Conservation (phyloP, 805 yeast species). For the Candida tibetensis region DNA sequence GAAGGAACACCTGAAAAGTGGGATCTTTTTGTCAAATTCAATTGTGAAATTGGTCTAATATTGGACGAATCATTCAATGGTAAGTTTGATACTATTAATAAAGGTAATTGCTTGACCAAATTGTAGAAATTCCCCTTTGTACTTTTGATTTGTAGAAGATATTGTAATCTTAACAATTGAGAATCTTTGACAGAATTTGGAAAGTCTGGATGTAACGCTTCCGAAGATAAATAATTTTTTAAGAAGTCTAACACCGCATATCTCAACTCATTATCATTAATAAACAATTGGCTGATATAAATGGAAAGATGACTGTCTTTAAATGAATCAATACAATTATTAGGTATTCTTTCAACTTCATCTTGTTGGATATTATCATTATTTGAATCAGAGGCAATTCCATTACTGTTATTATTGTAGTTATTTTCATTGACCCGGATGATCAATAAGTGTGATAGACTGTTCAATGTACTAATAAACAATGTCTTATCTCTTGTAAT, state of each 20-base stretch:
- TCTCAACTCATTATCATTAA: conserved; percentile 70
- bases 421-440: conserved; percentile 19
- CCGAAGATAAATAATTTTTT: conserved; percentile 73
- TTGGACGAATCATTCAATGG: conserved; percentile 33
- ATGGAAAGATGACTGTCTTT: conserved; percentile 44
- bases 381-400: conserved; percentile 24
- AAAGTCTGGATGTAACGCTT: conserved; percentile 38
- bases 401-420: conserved; percentile 7
- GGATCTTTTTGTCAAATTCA: conserved; percentile 52
- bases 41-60: conserved; percentile 20
- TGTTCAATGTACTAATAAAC: conserved; percentile 66
- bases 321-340: conserved; percentile 41
- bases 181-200: conserved; percentile 29
- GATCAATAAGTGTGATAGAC: conserved; percentile 73
- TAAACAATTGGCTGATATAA: conserved; percentile 55
- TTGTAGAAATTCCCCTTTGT: conserved; percentile 49
- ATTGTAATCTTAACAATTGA: conserved; percentile 37
- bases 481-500: conserved; percentile 64
- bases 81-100: conserved; percentile 42
- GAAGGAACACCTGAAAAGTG: conserved; percentile 50
- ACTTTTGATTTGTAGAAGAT: conserved; percentile 52
- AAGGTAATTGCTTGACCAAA: conserved; percentile 59
- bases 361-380: conserved; percentile 30
- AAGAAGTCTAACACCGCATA: conserved; percentile 76
- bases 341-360: conserved; percentile 17